Conservation (phyloP, 148 eudicot genomes). For the Vaccinium darrowii region DNA sequence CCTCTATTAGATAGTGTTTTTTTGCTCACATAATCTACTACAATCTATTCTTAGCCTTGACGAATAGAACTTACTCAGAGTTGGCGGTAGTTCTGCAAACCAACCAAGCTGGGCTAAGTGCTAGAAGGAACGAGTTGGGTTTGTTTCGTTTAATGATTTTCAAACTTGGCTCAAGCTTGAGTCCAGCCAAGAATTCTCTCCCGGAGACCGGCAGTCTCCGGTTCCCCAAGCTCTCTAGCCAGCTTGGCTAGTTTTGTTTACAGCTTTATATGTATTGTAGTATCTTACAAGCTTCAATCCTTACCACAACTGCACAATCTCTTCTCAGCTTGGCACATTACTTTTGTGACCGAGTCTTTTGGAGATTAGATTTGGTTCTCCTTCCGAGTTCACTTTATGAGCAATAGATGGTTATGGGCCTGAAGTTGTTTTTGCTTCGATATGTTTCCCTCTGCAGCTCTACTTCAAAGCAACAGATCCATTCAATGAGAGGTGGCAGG, state of each 20-base stretch:
- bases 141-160: background rate
- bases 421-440: background rate
- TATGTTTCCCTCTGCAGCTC: conserved; percentile 46
- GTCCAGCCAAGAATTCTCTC: background rate
- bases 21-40: background rate
- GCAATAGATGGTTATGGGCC: background rate
- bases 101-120: background rate
- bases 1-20: background rate
- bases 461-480: conserved; percentile 99
- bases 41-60: background rate
- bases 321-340: background rate
- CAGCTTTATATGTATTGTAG: background rate
- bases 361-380: background rate
- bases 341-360: background rate
- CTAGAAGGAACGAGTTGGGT: background rate
- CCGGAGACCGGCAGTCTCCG: background rate
- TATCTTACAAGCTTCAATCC: background rate
- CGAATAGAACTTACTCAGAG: background rate
- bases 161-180: background rate
- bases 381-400: background rate
- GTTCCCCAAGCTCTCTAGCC: background rate
- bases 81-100: background rate
- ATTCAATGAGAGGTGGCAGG: conserved; percentile 94
- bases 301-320: background rate
- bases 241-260: background rate